Evolutionary conservation across 73 alveolate genomes (phyloP), one percentile per base, ranked within the genome.

Genomic region (Tetrahymena thermophila): DNA sequence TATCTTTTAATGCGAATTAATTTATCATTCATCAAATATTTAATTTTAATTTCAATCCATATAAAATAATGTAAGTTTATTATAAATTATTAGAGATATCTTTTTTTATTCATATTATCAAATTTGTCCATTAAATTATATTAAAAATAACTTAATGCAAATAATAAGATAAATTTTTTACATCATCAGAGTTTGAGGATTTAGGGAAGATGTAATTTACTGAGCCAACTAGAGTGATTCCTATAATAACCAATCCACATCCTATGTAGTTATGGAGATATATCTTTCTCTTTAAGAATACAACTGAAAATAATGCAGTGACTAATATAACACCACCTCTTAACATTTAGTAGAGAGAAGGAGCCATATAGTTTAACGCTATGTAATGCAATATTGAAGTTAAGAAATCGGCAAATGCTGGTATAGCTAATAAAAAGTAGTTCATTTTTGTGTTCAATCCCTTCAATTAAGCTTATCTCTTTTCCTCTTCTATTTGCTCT

Each of bases 331-430:
- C 96, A 94, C 98, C 98, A 15, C 99, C 99, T 85, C 99, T 97
- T 56, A 99, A 94, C 99, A 99, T 99, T 95, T 99, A 97, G 96
- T 98, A 98, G n/a, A 99, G 97, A 34, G 98, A 94, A 25, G 99
- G 98, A 34, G 98, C 95, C 57, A 94, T 94, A 35, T 85, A 94
- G 58, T 94, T 94, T 37, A 94, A 85, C 10, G 96, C 94, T 5
- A 94, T 37, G 16, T 94, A 94, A 85, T 94, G 93, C n/a, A 85
- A 43, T n/a, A 85, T 85, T 17, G 96, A 94, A 21, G 95, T 94
- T 34, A 94, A 85, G 58, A 94, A 94, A 94, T 94, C 96, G 21
- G 93, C 93, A 37, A 94, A 94, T 0, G 96, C 96, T 25, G 96
- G 95, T 7, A 94, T 94, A 0, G 96, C 84, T 25, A 94, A 85